A percentile compares a stretch with the other conserved stretches of the same genome.
Evolutionary conservation across 768 basidiomycete genomes (phyloP).

Genomic region (Tylopilus intermedius): DNA sequence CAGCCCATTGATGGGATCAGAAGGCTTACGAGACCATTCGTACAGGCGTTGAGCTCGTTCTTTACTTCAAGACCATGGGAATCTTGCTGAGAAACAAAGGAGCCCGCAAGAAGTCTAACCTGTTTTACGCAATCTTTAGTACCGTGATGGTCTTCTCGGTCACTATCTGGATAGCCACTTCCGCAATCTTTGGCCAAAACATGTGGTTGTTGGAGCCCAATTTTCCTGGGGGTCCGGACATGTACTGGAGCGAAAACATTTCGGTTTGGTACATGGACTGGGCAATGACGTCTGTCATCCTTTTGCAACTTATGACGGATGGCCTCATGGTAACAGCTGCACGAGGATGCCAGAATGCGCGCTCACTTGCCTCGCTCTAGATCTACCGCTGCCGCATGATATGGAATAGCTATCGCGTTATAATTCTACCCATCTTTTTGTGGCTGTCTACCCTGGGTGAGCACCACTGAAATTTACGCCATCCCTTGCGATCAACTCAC

Average conservation of each 20-base stretch:
- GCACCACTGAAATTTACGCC: not conserved
- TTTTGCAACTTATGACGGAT: conserved; percentile 34
- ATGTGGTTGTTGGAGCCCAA: not conserved
- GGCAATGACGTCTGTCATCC: conserved; percentile 24
- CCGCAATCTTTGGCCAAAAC: too few relatives aligned
- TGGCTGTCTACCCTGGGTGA: conserved; percentile 22
- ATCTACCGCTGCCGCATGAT: conserved; percentile 37
- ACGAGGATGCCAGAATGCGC: not conserved
- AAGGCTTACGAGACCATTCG: not conserved
- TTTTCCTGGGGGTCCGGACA: not conserved
- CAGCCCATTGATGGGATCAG: not conserved
- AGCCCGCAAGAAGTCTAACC: conserved; percentile 4
- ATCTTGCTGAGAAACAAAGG: conserved; percentile 3
- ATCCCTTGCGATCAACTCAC: not conserved
- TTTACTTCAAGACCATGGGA: conserved; percentile 23
- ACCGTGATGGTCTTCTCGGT: not conserved
- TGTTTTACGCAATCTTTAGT: conserved; percentile 26
- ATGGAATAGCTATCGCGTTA: conserved; percentile 22
- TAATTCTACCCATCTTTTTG: conserved; percentile 15
- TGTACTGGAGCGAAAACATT: conserved; percentile 9
- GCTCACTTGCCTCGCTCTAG: conserved; percentile 23
- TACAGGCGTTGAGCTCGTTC: conserved; percentile 20
- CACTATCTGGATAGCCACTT: too few relatives aligned
- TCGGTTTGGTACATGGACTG: conserved; percentile 30
- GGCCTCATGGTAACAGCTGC: conserved; percentile 19